Conservation (phyloP, 495 filamentous ascomycete genomes). For the Trichoderma parareesei region DNA sequence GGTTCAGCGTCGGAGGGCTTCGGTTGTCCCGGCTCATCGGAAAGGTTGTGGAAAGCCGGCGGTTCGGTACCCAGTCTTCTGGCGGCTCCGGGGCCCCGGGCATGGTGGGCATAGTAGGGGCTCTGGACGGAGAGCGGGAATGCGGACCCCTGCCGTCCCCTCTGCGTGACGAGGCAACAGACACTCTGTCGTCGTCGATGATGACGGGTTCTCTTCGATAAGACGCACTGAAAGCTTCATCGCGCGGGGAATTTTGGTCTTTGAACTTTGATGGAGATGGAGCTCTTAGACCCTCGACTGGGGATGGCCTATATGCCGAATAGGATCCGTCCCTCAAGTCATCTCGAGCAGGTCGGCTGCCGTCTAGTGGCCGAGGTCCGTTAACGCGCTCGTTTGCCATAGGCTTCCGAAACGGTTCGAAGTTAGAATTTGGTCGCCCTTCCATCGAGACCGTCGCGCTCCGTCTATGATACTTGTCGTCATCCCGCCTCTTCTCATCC, state of each 20-base stretch:
- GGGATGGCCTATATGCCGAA: neutral
- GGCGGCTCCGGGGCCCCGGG: neutral
- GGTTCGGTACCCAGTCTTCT: neutral
- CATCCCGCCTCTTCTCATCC: neutral
- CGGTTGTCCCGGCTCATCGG: neutral
- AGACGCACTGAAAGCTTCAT: neutral
- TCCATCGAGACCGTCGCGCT: neutral
- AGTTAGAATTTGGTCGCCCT: neutral
- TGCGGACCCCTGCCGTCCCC: neutral
- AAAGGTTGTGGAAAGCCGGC: neutral
- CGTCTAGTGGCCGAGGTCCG: neutral
- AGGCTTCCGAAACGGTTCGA: neutral
- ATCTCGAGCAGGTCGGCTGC: neutral
- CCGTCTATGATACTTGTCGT: neutral
- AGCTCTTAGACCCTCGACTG: neutral
- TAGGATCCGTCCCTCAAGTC: neutral
- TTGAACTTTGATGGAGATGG: neutral
- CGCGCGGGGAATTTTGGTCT: neutral
- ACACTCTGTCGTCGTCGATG: neutral
- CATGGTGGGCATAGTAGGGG: neutral
- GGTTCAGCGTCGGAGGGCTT: neutral
- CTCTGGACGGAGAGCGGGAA: neutral
- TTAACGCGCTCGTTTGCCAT: neutral
- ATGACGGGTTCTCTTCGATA: neutral
- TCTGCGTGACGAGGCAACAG: constrained; percentile 4